Evolutionary conservation across 148 eudicot genomes (phyloP).

Genomic region (Heliosperma pusillum): DNA sequence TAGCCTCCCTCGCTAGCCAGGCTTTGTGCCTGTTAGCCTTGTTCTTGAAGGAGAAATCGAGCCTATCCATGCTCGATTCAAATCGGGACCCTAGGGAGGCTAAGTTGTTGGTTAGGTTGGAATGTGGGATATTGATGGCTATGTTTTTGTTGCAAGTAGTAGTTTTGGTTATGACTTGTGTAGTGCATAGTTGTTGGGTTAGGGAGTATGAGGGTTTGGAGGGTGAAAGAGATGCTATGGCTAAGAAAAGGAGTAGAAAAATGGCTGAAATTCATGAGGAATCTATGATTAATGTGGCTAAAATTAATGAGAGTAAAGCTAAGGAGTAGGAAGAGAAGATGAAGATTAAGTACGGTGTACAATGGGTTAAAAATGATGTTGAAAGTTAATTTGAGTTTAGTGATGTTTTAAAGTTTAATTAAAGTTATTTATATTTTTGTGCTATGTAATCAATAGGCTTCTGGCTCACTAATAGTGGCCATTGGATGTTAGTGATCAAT

Average conservation of each 20-base stretch:
- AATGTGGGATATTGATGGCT: slow-evolving; percentile 64
- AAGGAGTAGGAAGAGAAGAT: slow-evolving; percentile 31
- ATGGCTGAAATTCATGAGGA: slow-evolving; percentile 43
- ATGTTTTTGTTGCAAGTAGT: slow-evolving; percentile 55
- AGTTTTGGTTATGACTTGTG: slow-evolving; percentile 45
- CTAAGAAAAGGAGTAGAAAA: slow-evolving; percentile 36
- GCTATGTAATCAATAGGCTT: neutral
- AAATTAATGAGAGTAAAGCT: slow-evolving; percentile 34
- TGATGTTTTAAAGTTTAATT: neutral
- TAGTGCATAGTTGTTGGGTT: slow-evolving; percentile 54
- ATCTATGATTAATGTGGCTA: slow-evolving; percentile 38
- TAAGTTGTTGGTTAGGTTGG: slow-evolving; percentile 56
- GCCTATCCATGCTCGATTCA: slow-evolving; percentile 48
- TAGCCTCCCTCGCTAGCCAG: slow-evolving; percentile 47
- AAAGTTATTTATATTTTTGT: neutral
- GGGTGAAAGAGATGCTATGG: slow-evolving; percentile 37
- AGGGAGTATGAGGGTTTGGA: slow-evolving; percentile 54
- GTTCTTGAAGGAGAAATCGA: slow-evolving; percentile 50
- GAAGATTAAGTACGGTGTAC: slow-evolving; percentile 20
- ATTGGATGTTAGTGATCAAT: neutral
- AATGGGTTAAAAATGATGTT: slow-evolving; percentile 22
- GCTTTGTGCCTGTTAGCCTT: slow-evolving; percentile 42
- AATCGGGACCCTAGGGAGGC: slow-evolving; percentile 60
- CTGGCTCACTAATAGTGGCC: slow-evolving; percentile 7
- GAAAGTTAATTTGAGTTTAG: slow-evolving; percentile 2